Percentiles rank a stretch among this genome's conserved stretches.
Evolutionary conservation across 768 basidiomycete species (phyloP).

Genomic region (Lactarius sp.): DNA sequence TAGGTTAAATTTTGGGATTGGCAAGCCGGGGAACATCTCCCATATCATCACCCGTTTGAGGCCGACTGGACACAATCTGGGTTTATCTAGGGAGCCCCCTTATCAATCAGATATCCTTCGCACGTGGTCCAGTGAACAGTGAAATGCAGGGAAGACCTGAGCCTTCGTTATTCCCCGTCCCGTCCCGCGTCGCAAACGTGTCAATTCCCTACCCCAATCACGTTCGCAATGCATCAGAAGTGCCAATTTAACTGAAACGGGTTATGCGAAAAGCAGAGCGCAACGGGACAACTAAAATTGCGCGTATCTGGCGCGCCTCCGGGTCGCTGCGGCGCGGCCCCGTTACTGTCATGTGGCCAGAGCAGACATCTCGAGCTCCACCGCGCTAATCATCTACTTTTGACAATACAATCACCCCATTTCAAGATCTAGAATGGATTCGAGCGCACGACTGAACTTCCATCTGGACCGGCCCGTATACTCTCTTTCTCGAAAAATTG

Average conservation of each 20-base stretch:
- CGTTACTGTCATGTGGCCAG: too few relatives aligned
- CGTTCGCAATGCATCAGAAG: not conserved
- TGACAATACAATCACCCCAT: not conserved
- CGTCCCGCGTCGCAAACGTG: not conserved
- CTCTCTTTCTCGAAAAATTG: not conserved
- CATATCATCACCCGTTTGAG: too few relatives aligned
- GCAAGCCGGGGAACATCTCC: too few relatives aligned
- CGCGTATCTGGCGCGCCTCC: too few relatives aligned
- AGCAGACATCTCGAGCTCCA: not conserved
- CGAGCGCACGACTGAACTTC: not conserved
- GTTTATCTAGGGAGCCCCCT: too few relatives aligned
- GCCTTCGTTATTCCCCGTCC: not conserved
- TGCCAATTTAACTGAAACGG: not conserved
- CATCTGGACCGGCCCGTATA: not conserved
- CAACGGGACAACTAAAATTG: not conserved
- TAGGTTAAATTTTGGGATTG: too few relatives aligned
- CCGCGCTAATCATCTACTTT: not conserved
- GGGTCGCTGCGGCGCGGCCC: too few relatives aligned
- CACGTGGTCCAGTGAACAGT: not conserved
- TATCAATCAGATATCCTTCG: not conserved
- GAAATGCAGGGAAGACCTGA: not conserved
- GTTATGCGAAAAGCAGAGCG: not conserved
- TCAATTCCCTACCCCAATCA: not conserved
- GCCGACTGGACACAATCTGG: too few relatives aligned
- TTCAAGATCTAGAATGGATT: not conserved